Percentiles rank a stretch among this genome's conserved stretches.
These are phyloP conservation scores for Nigrospora sphaerica DNA, from an alignment of 2,329 filamentous ascomycete species.

Conservation along the genomic window DNA sequence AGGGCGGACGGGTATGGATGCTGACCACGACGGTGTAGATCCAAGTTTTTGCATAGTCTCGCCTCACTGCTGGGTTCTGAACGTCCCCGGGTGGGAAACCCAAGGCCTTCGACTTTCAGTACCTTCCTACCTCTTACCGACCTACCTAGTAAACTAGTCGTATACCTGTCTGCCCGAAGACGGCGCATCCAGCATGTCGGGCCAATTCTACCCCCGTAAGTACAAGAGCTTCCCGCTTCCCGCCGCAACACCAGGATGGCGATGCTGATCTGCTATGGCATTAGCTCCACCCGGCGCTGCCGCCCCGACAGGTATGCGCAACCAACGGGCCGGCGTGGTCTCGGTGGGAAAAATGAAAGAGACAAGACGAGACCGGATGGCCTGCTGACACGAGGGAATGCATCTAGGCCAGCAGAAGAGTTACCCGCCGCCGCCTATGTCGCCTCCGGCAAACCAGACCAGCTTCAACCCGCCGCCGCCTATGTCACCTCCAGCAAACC, in stretches of 20 bases:
- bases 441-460: conserved; percentile 36
- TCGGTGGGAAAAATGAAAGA: background rate
- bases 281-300: conserved; percentile 34
- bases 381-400: too few relatives aligned
- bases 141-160: too few relatives aligned
- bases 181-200: conserved; percentile 26
- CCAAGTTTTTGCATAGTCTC: too few relatives aligned
- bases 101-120: too few relatives aligned
- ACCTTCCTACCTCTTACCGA: too few relatives aligned
- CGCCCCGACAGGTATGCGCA: conserved; percentile 20
- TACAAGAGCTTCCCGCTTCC: conserved; percentile 4
- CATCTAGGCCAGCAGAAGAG: conserved; percentile 24
- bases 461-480: conserved; percentile 38
- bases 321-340: conserved; percentile 1
- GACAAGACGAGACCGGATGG: too few relatives aligned
- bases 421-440: conserved; percentile 39
- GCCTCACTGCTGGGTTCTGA: too few relatives aligned
- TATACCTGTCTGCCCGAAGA: too few relatives aligned
- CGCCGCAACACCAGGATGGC: conserved; percentile 1
- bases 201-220: conserved; percentile 42
- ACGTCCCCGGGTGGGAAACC: too few relatives aligned
- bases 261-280: conserved; percentile 8
- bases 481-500: conserved; percentile 23
- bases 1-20: too few relatives aligned
- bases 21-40: too few relatives aligned